Evolutionary conservation across 2,329 filamentous ascomycete species (phyloP), one percentile per base, ranked within the genome.

Genomic region (Chaetomiaceae sp.): DNA sequence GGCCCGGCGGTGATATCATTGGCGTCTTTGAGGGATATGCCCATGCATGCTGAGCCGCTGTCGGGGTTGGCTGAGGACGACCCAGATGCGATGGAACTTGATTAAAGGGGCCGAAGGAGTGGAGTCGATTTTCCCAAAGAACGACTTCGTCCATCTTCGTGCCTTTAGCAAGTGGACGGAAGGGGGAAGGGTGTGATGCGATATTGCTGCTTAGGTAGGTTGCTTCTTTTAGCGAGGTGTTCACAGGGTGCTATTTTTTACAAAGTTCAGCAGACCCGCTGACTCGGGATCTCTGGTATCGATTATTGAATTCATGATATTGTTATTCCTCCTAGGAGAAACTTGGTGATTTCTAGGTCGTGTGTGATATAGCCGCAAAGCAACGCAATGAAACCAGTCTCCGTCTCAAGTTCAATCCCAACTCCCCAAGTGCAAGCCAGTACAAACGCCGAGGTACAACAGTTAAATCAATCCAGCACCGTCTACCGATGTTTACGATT

Each of bases 51-150:
- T 14, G 37, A 12, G 7, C 14, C 30, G 30, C 12, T 33, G 31
- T 5, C 23, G 21, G 35, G 3, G 10, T 20, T 21, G 34, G 20
- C 19, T n/a, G 54, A 37, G 27, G 49, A 54, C 2, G 61, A 63
- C 35, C 38, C 56, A 8, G 61, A 63, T 55, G 61, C 57, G 23
- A 54, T 59, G 50, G 58, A 58, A 14, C 44, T 63, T 38, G 61
- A 63, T 38, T 62, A 53, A n/a, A n/a, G n/a, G n/a, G n/a, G n/a
- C n/a, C n/a, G n/a, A n/a, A n/a, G n/a, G n/a, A n/a, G n/a, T n/a
- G n/a, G n/a, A n/a, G n/a, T n/a, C n/a, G n/a, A n/a, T n/a, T n/a
- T n/a, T n/a, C n/a, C n/a, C n/a, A n/a, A n/a, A n/a, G n/a, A n/a
- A n/a, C n/a, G n/a, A n/a, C n/a, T n/a, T n/a, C n/a, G n/a, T n/a